These are phyloP conservation scores for Fusarium haematococcum DNA, from an alignment of 2,329 filamentous ascomycete genomes.

Conservation along the genomic window DNA sequence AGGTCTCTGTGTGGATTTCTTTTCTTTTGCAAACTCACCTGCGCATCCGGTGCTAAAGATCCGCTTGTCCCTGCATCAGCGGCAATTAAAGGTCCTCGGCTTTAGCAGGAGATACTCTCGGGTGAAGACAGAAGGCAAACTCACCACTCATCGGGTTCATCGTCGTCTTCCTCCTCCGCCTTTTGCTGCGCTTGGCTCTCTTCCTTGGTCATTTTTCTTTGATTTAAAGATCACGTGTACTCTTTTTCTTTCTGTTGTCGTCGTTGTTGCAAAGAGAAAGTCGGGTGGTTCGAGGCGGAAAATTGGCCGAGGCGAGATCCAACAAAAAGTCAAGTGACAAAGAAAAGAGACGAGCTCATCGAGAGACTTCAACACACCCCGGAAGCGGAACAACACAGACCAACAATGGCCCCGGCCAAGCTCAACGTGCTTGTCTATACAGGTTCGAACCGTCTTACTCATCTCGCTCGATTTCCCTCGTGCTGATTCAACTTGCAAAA, in stretches of 20 bases:
- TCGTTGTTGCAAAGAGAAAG: slow-evolving; percentile 18
- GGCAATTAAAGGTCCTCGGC: slow-evolving; percentile 41
- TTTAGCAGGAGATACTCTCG: slow-evolving; percentile 17
- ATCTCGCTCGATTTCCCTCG: not conserved
- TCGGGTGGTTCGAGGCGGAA: slow-evolving; percentile 41
- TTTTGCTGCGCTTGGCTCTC: slow-evolving; percentile 55
- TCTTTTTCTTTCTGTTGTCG: not conserved
- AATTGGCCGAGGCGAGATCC: slow-evolving; percentile 37
- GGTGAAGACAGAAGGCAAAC: slow-evolving; percentile 40
- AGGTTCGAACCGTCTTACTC: slow-evolving; percentile 62
- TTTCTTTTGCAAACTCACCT: slow-evolving; percentile 63
- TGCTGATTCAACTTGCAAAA: slow-evolving; percentile 25
- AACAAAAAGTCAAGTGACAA: slow-evolving; percentile 42
- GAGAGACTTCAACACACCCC: not conserved
- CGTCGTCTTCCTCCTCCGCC: slow-evolving; percentile 60
- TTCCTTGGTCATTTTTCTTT: slow-evolving; percentile 61
- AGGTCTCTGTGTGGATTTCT: not conserved
- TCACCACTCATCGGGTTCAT: slow-evolving; percentile 97
- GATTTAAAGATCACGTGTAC: slow-evolving; percentile 41
- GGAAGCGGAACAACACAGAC: slow-evolving; percentile 11
- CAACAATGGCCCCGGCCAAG: slow-evolving; percentile 72
- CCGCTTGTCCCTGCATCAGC: slow-evolving; percentile 83
- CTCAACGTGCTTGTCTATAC: slow-evolving; percentile 96
- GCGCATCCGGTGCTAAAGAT: slow-evolving; percentile 97
- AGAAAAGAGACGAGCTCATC: not conserved